Percentiles rank a stretch among this genome's conserved stretches.
Evolutionary conservation across 2,329 filamentous ascomycete genomes (phyloP).

Genomic region (Botryotinia narcissicola): DNA sequence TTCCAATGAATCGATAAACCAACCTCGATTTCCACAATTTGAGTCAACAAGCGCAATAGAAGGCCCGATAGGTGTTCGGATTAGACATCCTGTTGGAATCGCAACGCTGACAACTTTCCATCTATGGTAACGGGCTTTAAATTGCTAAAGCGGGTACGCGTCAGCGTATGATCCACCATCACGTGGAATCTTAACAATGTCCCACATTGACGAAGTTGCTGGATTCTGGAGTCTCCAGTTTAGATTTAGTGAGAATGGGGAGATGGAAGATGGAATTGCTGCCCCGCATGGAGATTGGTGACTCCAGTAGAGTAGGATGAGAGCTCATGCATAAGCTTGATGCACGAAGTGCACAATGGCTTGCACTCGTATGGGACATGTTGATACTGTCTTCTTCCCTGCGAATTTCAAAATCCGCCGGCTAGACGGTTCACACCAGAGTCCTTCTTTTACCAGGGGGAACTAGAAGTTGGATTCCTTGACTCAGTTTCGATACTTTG

Average conservation of each 20-base stretch:
- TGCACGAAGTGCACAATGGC: background rate
- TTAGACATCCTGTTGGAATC: background rate
- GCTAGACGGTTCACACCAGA: background rate
- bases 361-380: background rate
- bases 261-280: background rate
- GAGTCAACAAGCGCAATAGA: background rate
- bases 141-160: background rate
- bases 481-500: background rate
- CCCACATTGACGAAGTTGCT: background rate
- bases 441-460: background rate
- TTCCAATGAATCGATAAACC: background rate
- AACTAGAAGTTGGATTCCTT: background rate
- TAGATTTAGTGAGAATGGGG: background rate
- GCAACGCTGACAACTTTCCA: background rate
- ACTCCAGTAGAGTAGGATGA: background rate
- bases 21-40: background rate
- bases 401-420: too few species aligned
- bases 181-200: background rate
- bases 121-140: background rate
- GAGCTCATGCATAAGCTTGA: background rate
- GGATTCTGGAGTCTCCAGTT: slow-evolving; percentile 8
- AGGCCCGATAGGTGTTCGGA: background rate
- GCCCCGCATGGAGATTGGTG: background rate
- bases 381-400: background rate
- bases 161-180: background rate